phyloP scores from a whole-genome alignment of 257 asterid genomes.

The Solanum appendiculatum region DNA sequence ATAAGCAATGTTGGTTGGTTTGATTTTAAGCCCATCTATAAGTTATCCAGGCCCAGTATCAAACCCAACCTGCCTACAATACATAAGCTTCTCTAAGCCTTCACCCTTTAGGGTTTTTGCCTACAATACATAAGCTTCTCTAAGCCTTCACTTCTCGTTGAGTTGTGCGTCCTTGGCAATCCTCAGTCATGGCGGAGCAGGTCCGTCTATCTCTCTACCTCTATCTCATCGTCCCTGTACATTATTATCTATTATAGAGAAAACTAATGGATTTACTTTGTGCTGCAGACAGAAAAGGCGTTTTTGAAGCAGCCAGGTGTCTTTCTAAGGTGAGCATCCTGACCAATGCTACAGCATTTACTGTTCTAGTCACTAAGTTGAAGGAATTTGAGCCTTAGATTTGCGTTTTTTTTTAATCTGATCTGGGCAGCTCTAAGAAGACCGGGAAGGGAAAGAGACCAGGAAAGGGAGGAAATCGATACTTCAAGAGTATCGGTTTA shows the following conservation, averaged over 20 bases:
- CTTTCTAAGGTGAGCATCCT: not conserved
- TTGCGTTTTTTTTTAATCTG: not conserved
- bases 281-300: slow-evolving; percentile 5
- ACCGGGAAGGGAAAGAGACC: slow-evolving; percentile 39
- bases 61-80: not conserved
- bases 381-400: not conserved
- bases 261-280: not conserved
- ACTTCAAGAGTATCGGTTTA: slow-evolving; percentile 32
- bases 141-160: not conserved
- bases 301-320: slow-evolving; percentile 9
- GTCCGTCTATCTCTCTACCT: not conserved
- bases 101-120: not conserved
- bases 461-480: slow-evolving; percentile 38
- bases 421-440: slow-evolving; percentile 29
- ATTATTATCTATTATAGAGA: not conserved
- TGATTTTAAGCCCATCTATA: not conserved
- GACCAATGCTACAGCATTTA: not conserved
- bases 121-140: not conserved
- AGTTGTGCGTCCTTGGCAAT: not conserved
- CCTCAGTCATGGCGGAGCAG: slow-evolving; percentile 4
- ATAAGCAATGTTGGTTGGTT: not conserved
- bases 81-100: not conserved
- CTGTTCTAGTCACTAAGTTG: not conserved
- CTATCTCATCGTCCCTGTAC: not conserved
- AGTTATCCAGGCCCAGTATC: not conserved